Conservation (phyloP, 1,284 basidiomycete species). For the Pyrrhoderma lamaoense region DNA sequence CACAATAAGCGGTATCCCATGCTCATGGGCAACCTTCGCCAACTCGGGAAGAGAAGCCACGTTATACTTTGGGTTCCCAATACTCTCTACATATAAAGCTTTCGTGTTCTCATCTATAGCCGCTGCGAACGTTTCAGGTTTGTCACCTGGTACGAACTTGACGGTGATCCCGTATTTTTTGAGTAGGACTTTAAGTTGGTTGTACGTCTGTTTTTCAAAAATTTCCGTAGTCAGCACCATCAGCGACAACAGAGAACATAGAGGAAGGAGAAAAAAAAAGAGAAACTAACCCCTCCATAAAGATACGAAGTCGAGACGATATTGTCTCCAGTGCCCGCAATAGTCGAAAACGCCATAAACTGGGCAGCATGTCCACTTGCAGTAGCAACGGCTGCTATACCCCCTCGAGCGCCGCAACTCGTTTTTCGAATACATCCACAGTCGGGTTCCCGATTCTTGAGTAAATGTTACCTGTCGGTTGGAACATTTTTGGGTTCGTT, state of each 20-base stretch:
- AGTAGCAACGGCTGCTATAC: slow-evolving; percentile 72
- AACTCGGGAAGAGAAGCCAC: slow-evolving; percentile 68
- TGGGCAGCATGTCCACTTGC: slow-evolving; percentile 80
- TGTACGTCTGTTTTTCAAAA: slow-evolving; percentile 55
- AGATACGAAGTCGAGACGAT: slow-evolving; percentile 69
- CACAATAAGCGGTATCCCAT: slow-evolving; percentile 74
- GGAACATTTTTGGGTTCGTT: too few relatives aligned
- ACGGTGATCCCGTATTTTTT: slow-evolving; percentile 73
- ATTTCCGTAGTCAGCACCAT: too few relatives aligned
- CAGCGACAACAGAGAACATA: too few relatives aligned
- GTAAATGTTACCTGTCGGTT: slow-evolving; percentile 61
- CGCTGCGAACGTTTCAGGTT: slow-evolving; percentile 59
- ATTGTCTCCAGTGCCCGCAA: slow-evolving; percentile 73
- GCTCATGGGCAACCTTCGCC: slow-evolving; percentile 71
- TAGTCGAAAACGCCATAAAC: slow-evolving; percentile 64
- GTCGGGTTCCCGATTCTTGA: slow-evolving; percentile 82
- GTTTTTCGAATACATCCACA: slow-evolving; percentile 80
- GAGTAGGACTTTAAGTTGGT: slow-evolving; percentile 83
- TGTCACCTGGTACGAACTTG: slow-evolving; percentile 64
- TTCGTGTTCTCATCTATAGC: slow-evolving; percentile 76
- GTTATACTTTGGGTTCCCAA: slow-evolving; percentile 81
- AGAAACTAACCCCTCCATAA: slow-evolving; percentile 56
- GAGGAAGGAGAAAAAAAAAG: background rate
- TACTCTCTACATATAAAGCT: slow-evolving; percentile 76
- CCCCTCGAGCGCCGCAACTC: slow-evolving; percentile 83